Base-by-base conservation (phyloP, 2,329 filamentous ascomycete species). In the Niveomyces coronatus region DNA sequence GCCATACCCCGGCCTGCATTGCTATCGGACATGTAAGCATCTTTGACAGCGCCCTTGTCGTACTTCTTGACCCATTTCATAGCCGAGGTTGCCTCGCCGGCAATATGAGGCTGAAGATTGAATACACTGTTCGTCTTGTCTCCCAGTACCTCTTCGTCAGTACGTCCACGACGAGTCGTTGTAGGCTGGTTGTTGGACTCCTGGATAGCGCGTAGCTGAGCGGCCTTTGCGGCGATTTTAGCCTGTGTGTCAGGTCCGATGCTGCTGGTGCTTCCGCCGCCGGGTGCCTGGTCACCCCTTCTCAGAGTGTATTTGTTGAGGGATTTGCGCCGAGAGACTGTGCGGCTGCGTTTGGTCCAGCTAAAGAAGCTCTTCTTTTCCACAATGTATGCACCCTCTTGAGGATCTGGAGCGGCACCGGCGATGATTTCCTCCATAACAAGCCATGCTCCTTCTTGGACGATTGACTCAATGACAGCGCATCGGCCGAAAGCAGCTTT, bases 61-160 rank as follows among this genome's bases (percentile, higher is more conserved):
- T 95, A 96, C 51, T 87, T 87, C 58, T 72, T 89, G 22, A 89
- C 86, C 91, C 91, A 98, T 59, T 94, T 94, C 79, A 98, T 82
- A 1, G 91, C 91, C 17, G 87, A 84, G 8, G 84, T 91, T 14
- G 88, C 89, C 56, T 94, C 91, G 37, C 71, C 86, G 52, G 88
- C 70, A 44, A 96, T 82, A 37, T 79, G 74, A 2, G 87, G 83
- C 54, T 94, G 88, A 32, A 96, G 66, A 3, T 87, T 94, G 53
- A 95, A 72, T 40, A 94, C 75, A 47, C 91, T 98, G 58, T 80
- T 88, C 3, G 87, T 95, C 70, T 93, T 94, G 40, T 64, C 72
- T 45, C 57, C 76, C 67, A 61, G 73, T 57, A 59, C 58, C 47
- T 66, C 76, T 49, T 56, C 68, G 56, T 71, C 81, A 49, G 58